Evolutionary conservation across 225 moss, liverwort and hornwort genomes (phyloP).

Genomic region (Sphagnum tenellum): DNA sequence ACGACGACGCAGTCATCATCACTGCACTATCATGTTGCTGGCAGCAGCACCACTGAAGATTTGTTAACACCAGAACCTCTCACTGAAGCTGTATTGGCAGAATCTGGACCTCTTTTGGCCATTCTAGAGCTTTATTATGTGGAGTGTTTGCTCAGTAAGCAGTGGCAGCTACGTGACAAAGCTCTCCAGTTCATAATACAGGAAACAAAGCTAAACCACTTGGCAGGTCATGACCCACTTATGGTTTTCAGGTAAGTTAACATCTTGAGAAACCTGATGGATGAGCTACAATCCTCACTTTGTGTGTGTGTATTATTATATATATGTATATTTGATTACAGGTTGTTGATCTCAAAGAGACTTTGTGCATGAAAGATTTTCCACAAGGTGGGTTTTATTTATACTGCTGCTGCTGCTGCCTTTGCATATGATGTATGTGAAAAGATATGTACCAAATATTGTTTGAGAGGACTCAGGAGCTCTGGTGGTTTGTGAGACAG

Average conservation of each 20-base stretch:
- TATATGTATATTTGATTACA: too few species aligned
- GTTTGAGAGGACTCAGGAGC: too few species aligned
- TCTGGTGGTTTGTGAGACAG: slow-evolving; percentile 13
- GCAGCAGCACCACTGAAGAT: slow-evolving; percentile 21
- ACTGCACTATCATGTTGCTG: background rate
- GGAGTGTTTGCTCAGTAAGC: slow-evolving; percentile 82
- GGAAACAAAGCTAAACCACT: slow-evolving; percentile 39
- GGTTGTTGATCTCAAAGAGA: too few species aligned
- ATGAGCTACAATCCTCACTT: too few species aligned
- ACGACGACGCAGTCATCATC: background rate
- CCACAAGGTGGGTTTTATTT: too few species aligned
- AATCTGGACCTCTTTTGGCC: slow-evolving; percentile 41
- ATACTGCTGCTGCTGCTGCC: too few species aligned
- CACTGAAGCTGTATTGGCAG: slow-evolving; percentile 50
- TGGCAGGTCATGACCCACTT: slow-evolving; percentile 26
- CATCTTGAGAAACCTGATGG: too few species aligned
- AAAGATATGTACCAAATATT: too few species aligned
- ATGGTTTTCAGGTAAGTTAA: slow-evolving; percentile 52
- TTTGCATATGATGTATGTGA: too few species aligned
- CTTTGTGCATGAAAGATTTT: too few species aligned
- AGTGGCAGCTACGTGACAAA: slow-evolving; percentile 94
- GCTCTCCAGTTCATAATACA: slow-evolving; percentile 58
- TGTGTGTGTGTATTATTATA: too few species aligned
- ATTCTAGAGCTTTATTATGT: slow-evolving; percentile 59
- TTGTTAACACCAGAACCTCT: slow-evolving; percentile 60